Conservation (phyloP, 306 rosid genomes). For the Fragaria vesca region DNA sequence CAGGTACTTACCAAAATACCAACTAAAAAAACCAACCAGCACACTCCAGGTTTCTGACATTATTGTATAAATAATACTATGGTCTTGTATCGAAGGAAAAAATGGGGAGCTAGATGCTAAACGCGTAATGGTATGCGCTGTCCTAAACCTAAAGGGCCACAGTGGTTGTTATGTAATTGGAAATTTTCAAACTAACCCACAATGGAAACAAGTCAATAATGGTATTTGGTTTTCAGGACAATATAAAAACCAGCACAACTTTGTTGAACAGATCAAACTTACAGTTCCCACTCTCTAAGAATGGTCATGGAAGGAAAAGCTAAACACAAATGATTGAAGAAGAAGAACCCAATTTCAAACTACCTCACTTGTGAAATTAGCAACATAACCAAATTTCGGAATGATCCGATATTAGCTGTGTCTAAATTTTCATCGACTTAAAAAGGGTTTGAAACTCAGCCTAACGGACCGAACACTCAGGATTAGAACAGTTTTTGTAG, state of each 20-base stretch:
- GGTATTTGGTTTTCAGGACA: not conserved
- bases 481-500: not conserved
- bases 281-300: constrained; percentile 1
- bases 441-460: too few relatives aligned
- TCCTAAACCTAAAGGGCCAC: constrained; percentile 3
- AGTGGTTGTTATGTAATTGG: not conserved
- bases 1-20: constrained; percentile 8
- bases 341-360: not conserved
- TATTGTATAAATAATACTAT: not conserved
- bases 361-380: not conserved
- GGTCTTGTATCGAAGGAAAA: not conserved
- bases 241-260: not conserved
- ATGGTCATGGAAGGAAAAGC: not conserved
- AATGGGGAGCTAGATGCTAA: not conserved
- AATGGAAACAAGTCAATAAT: constrained; percentile 10
- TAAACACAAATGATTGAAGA: not conserved
- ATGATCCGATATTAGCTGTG: not conserved
- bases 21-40: constrained; percentile 6
- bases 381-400: not conserved
- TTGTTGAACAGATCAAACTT: not conserved
- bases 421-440: not conserved
- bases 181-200: constrained; percentile 3
- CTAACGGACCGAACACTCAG: too few relatives aligned
- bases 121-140: constrained; percentile 5
- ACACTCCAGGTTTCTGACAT: not conserved